Base-by-base conservation (phyloP, 192 early-diverging fungal species). In the Coemansia sp. region DNA sequence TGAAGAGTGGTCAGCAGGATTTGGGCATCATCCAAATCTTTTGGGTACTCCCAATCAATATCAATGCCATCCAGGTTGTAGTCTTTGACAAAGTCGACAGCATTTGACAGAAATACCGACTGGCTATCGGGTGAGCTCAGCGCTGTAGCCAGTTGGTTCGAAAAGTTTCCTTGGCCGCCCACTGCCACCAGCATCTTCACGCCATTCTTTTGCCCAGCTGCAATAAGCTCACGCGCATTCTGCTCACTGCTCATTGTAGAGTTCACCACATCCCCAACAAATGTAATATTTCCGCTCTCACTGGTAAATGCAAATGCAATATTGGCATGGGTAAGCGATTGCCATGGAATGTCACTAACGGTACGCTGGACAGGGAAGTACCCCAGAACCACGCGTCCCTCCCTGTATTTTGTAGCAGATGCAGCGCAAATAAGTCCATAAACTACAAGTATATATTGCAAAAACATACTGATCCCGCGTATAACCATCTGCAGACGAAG, bases 21-120 rank as follows among this genome's bases (percentile, higher is more conserved):
- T 25, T 76, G 67, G 9, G 86, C 75, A 57, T 93, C 89, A 50
- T 76, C 71, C 32, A 72, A 18, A 56, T 73, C 64, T 4, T 63
- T 76, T 14, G 85, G 90, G 64, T 88, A 91, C 65, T 92, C 90
- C 87, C 82, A 91, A 74, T 91, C 91, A 54, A 91, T 69, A 73
- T 93, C 91, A 31, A 93, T 81, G 47, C 91, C 91, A 70, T 91
- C 90, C 4, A 90, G 74, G 16, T 81, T 66, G 64, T 85, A 87
- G 6, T 71, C 73, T 31, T 81, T 74, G 16, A 89, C 69, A 59
- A 87, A 82, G 6, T 56, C 25, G 24, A 86, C 51, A 18, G 82
- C 77, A 54, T 87, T 87, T 52, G 65, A 59, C 9, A 89, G 82
- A 67, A 88, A 87, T 5, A 76, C 62, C 21, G 73, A 53, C 23